A percentile compares a stretch with the other conserved stretches of the same genome.
Conservation (phyloP, 352 stramenopile genomes). For the Phytophthora sojae region DNA sequence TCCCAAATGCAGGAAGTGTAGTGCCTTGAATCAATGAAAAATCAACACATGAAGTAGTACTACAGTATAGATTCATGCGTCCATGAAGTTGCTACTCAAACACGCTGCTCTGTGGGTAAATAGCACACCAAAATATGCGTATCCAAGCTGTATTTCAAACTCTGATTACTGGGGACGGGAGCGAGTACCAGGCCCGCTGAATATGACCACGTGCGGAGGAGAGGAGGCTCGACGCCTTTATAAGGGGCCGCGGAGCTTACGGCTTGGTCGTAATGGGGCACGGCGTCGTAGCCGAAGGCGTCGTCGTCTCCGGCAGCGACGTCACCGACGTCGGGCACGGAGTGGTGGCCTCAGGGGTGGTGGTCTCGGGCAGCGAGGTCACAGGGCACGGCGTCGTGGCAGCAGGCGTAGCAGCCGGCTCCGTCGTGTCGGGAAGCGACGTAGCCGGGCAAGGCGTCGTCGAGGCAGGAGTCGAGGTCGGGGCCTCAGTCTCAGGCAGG, state of each 20-base stretch:
- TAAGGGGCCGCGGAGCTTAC: constrained; percentile 19
- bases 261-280: constrained; percentile 47
- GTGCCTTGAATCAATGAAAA: no score
- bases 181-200: constrained; percentile 17
- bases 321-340: constrained; percentile 25
- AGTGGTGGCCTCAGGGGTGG: constrained; percentile 9
- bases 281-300: constrained; percentile 35
- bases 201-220: constrained; percentile 30
- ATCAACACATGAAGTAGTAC: no score
- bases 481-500: constrained; percentile 17
- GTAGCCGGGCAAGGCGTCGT: constrained; percentile 31
- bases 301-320: constrained; percentile 29
- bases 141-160: constrained; percentile 39
- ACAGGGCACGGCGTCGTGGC: constrained; percentile 12
- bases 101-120: constrained; percentile 26
- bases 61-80: constrained; percentile 8
- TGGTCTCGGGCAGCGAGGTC: constrained; percentile 19
- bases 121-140: constrained; percentile 36
- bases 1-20: no score
- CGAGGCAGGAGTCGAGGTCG: background rate
- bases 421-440: constrained; percentile 12
- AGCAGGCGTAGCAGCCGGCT: constrained; percentile 5
- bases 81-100: constrained; percentile 6
- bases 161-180: constrained; percentile 33
- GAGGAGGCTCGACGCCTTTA: constrained; percentile 28